Evolutionary conservation across 2,329 filamentous ascomycete species (phyloP), one percentile per base, ranked within the genome.

Genomic region (Thelonectria blattea): DNA sequence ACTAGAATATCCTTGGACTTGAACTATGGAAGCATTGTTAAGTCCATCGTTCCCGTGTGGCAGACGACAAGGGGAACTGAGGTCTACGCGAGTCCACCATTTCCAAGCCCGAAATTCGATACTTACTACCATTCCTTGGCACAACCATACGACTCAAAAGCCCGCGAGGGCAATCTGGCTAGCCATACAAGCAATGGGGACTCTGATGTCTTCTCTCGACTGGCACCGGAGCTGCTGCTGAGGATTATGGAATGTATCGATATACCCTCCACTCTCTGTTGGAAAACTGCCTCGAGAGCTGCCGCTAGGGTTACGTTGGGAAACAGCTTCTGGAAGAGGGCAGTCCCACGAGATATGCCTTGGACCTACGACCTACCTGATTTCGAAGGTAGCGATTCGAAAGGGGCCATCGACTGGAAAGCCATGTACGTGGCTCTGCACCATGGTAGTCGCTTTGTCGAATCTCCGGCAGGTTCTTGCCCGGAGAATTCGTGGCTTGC

Each of bases 201-300:
- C 9, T 32, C 15, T 4, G 39, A 53, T 20, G n/a, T 37, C 41
- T 53, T 53, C 18, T 37, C 37, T 39, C 24, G 22, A 9, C 15
- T 46, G 8, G 27, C 51, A 46, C n/a, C 41, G 7, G 41, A 46
- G 17, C n/a, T 46, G 14, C n/a, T 45, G 20, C 39, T 52, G 7
- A 20, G 39, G 12, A 45, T 52, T 17, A 52, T 52, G 39, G 50
- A 45, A 27, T 7, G 30, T n/a, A 22, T 52, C 5, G 50, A 52
- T 5, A n/a, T n/a, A 15, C n/a, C 39, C n/a, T 30, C 37, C 15
- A 24, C 11, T 5, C 9, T 22, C 37, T 2, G n/a, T 15, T 52
- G 22, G 50, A 45, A 24, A 22, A 32, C 9, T 9, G 39, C 50
- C 9, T 52, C 39, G 5, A 52, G 39, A 20, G 20, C 39, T 14